Evolutionary conservation across 2,329 filamentous ascomycete genomes (phyloP).

Genomic region (Lachnellula subtilissima): DNA sequence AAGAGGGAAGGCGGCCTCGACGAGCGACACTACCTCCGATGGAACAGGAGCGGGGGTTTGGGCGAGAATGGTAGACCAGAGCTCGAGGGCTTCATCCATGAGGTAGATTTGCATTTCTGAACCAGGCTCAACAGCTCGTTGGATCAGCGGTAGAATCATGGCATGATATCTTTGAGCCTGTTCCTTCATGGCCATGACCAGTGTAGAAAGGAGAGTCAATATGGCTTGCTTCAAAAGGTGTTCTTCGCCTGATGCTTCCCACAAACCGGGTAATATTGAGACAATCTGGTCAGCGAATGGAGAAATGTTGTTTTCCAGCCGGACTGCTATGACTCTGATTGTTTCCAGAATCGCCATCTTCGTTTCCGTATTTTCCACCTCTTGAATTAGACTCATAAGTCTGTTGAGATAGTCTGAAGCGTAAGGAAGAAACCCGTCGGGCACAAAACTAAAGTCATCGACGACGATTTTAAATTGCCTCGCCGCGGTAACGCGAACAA

Average conservation of each 20-base stretch:
- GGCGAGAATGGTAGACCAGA: constrained; percentile 74
- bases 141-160: constrained; percentile 76
- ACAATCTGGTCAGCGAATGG: constrained; percentile 77
- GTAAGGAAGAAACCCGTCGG: constrained; percentile 70
- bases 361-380: constrained; percentile 78
- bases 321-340: constrained; percentile 71
- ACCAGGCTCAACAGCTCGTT: constrained; percentile 69
- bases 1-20: constrained; percentile 62
- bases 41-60: constrained; percentile 60
- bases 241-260: constrained; percentile 74
- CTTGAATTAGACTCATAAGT: constrained; percentile 72
- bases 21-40: constrained; percentile 57
- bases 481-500: constrained; percentile 87
- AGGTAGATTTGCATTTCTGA: constrained; percentile 76
- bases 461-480: constrained; percentile 75
- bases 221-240: constrained; percentile 94
- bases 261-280: constrained; percentile 71
- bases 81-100: constrained; percentile 84
- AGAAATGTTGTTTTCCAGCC: constrained; percentile 69
- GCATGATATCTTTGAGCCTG: constrained; percentile 73
- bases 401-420: constrained; percentile 67
- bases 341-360: constrained; percentile 89
- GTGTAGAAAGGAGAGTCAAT: constrained; percentile 74
- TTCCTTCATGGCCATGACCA: constrained; percentile 80
- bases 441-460: constrained; percentile 78